These are phyloP conservation scores for Acanthamoeba triangularis DNA, from an alignment of 208 protist species.

Conservation along the genomic window DNA sequence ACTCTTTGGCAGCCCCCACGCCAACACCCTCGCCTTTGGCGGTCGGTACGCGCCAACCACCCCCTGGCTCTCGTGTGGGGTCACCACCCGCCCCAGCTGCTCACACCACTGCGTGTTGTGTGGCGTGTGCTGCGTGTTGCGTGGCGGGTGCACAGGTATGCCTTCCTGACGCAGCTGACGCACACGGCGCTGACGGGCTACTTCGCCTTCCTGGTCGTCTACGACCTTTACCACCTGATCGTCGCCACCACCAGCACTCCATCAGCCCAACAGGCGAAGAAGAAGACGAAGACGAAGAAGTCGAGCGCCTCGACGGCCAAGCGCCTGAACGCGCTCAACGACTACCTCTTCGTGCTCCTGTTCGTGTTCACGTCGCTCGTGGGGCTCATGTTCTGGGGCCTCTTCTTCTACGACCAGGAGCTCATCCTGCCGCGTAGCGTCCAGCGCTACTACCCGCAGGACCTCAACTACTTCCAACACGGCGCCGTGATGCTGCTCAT, in stretches of 20 bases:
- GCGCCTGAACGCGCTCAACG: neutral
- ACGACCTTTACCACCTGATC: neutral
- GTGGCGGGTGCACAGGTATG: neutral
- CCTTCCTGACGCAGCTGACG: constrained; percentile 55
- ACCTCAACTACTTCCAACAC: constrained; percentile 65
- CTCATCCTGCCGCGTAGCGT: constrained; percentile 2
- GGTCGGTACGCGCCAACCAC: neutral
- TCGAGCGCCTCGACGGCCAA: neutral
- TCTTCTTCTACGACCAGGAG: constrained; percentile 72
- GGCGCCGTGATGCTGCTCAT: constrained; percentile 44
- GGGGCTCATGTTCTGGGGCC: constrained; percentile 55
- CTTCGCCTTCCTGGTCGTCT: constrained; percentile 29
- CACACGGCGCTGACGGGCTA: constrained; percentile 2
- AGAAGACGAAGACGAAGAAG: neutral
- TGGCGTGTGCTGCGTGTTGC: neutral
- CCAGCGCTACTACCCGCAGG: constrained; percentile 4
- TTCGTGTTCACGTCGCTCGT: constrained; percentile 56
- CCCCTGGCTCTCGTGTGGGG: too few species aligned
- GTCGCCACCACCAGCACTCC: neutral
- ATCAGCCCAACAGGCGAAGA: too few species aligned
- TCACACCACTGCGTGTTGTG: too few species aligned
- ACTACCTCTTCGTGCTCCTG: constrained; percentile 33
- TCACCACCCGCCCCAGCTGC: neutral
- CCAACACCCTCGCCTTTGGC: neutral
- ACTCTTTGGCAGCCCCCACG: neutral